Base-by-base conservation (phyloP, 1,284 basidiomycete species). In the Rhodofomes roseus region DNA sequence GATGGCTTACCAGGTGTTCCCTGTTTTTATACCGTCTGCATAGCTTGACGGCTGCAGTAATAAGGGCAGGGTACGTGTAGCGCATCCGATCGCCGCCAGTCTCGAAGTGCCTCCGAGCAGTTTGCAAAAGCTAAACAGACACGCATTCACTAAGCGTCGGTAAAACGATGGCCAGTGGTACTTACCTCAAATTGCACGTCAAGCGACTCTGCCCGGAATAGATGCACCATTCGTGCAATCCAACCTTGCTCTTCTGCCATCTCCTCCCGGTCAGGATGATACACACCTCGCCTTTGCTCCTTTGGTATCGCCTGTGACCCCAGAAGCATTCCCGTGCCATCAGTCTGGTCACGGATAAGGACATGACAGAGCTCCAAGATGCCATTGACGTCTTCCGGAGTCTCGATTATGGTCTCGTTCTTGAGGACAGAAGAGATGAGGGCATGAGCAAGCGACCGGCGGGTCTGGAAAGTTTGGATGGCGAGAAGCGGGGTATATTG, bases 181-280 rank as follows among this genome's bases (percentile, higher is more conserved):
- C 85, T 36, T 63, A 93, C 93, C 81, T 95, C 90, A 64, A 93
- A 95, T 69, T 97, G 95, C 18, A 89, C 84, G 63, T 85, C 87
- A 60, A 96, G 72, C 31, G 90, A 89, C 57, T 96, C 92, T 1
- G 92, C 84, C 23, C 86, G 80, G 85, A 98, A 96, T 34, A 97
- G 72, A 78, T 98, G 95, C 2, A 98, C 90, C 91, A 98, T 96
- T 62, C 95, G 80, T 23, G 95, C 95, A 16, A 97, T 86, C 95
- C 95, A 98, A 0, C 95, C 96, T 69, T 98, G 95, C 73, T 98
- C 96, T 73, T 97, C 96, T 0, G 95, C 95, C 78, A 94, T 81
- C 70, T 97, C 95, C 69, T 95, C 92, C 55, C 87, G 77, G 68
- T 95, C 93, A 51, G 76, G 76, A 8, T 84, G 80, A 20, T 84